These are phyloP conservation scores for Passiflora organensis DNA, from an alignment of 345 rosid genomes.

Conservation along the genomic window DNA sequence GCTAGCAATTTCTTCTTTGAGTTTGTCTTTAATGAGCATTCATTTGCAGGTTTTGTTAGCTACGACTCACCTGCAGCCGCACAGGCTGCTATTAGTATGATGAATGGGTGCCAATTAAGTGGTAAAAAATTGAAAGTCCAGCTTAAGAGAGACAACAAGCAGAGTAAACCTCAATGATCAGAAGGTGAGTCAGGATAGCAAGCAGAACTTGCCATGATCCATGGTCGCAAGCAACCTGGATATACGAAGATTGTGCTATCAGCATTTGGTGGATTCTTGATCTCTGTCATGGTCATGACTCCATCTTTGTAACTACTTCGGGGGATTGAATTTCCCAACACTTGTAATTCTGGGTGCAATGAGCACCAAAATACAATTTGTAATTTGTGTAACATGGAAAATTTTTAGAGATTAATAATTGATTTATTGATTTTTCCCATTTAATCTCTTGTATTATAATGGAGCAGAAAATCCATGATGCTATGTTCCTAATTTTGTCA, in stretches of 20 bases:
- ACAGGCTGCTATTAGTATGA: conserved; percentile 68
- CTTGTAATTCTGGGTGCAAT: conserved; percentile 60
- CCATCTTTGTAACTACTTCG: conserved; percentile 50
- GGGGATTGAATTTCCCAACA: conserved; percentile 43
- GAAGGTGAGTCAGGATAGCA: conserved; percentile 40
- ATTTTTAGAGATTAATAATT: conserved; percentile 58
- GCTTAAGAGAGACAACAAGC: conserved; percentile 94
- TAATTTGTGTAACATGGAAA: conserved; percentile 73
- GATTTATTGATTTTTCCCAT: conserved; percentile 73
- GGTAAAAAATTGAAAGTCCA: conserved; percentile 98
- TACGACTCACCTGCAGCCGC: conserved; percentile 80
- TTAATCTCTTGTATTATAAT: conserved; percentile 10
- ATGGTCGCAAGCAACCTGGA: conserved; percentile 38
- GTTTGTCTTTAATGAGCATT: conserved; percentile 7
- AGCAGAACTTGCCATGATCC: conserved; percentile 41
- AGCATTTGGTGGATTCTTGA: conserved; percentile 33
- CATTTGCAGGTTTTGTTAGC: conserved; percentile 85
- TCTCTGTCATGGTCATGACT: conserved; percentile 15
- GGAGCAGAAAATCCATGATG: conserved; percentile 6
- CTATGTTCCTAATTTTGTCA: neutral
- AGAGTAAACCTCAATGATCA: conserved; percentile 57
- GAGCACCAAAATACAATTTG: conserved; percentile 52
- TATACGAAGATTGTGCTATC: conserved; percentile 28
- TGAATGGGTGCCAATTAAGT: conserved; percentile 86
- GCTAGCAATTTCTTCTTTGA: conserved; percentile 2